These are phyloP conservation scores for Pichia ethanolica DNA, from an alignment of 805 yeast species.

Conservation along the genomic window DNA sequence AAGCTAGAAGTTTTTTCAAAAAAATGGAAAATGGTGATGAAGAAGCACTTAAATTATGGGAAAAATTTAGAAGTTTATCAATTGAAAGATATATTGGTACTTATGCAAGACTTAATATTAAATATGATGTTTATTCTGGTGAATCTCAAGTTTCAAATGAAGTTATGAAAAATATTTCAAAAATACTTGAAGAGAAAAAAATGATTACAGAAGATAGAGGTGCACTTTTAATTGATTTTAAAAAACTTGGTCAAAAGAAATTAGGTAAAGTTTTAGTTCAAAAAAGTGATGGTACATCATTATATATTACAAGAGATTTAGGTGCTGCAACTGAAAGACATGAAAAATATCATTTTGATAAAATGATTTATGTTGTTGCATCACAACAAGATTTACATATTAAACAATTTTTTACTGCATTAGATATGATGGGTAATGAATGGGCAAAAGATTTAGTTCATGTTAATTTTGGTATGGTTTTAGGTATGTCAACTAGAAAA, in stretches of 20 bases:
- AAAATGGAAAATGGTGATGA: conserved; percentile 92
- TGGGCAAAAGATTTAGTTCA: conserved; percentile 79
- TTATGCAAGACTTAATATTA: conserved; percentile 85
- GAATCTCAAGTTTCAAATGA: conserved; percentile 87
- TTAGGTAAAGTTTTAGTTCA: conserved; percentile 88
- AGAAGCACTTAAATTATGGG: conserved; percentile 72
- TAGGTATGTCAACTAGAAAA: conserved; percentile 96
- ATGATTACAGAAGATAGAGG: conserved; percentile 84
- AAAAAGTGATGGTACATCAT: conserved; percentile 91
- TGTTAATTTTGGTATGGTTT: conserved; percentile 94
- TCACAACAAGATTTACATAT: conserved; percentile 92
- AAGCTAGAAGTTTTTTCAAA: conserved; percentile 82
- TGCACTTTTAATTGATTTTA: conserved; percentile 80
- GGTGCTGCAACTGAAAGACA: conserved; percentile 94
- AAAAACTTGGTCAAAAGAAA: conserved; percentile 72
- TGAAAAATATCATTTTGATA: conserved; percentile 77
- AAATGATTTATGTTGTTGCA: conserved; percentile 94
- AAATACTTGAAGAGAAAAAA: conserved; percentile 55
- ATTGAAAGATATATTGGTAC: conserved; percentile 81
- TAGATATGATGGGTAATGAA: conserved; percentile 80
- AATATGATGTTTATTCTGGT: conserved; percentile 86
- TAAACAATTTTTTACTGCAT: conserved; percentile 89
- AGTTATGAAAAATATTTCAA: conserved; percentile 57
- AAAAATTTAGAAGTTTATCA: conserved; percentile 81
- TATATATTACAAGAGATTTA: conserved; percentile 91